Evolutionary conservation across 2,329 filamentous ascomycete genomes (phyloP).

Genomic region (Sclerotinia spermophila): DNA sequence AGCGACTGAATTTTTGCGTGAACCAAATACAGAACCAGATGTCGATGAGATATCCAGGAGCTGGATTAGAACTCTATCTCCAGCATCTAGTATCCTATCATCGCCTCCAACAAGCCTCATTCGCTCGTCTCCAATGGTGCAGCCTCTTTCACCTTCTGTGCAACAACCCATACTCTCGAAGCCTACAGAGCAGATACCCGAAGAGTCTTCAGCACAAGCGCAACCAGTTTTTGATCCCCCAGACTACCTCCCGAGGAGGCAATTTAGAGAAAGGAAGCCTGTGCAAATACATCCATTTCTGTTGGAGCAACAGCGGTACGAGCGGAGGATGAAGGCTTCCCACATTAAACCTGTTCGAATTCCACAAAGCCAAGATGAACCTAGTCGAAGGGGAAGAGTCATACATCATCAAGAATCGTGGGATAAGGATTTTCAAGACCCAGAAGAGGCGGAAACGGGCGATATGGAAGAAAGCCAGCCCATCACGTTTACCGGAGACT

Average conservation of each 20-base stretch:
- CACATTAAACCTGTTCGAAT: constrained; percentile 34
- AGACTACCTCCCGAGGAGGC: constrained; percentile 1
- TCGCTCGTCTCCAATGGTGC: constrained; percentile 17
- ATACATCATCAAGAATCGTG: constrained; percentile 26
- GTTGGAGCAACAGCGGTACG: constrained; percentile 36
- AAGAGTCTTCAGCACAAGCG: background rate
- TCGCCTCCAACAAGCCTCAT: constrained; percentile 23
- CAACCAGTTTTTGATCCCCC: background rate
- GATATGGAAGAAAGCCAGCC: constrained; percentile 29
- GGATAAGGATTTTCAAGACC: constrained; percentile 28
- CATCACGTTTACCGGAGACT: constrained; percentile 28
- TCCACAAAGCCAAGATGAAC: constrained; percentile 27
- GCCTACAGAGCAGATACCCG: background rate
- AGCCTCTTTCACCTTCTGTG: background rate
- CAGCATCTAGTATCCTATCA: constrained; percentile 34
- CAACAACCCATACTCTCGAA: background rate
- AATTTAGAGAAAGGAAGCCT: constrained; percentile 32
- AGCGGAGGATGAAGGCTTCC: constrained; percentile 31
- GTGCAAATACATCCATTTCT: constrained; percentile 38
- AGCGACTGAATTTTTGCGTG: background rate
- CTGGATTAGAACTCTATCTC: constrained; percentile 40
- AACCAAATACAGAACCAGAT: constrained; percentile 1
- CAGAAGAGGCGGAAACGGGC: constrained; percentile 14
- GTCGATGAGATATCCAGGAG: constrained; percentile 41
- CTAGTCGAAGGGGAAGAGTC: constrained; percentile 17